phyloP scores from a whole-genome alignment of 176 grass and related monocot genomes.

The Cenchrus purpureus region DNA sequence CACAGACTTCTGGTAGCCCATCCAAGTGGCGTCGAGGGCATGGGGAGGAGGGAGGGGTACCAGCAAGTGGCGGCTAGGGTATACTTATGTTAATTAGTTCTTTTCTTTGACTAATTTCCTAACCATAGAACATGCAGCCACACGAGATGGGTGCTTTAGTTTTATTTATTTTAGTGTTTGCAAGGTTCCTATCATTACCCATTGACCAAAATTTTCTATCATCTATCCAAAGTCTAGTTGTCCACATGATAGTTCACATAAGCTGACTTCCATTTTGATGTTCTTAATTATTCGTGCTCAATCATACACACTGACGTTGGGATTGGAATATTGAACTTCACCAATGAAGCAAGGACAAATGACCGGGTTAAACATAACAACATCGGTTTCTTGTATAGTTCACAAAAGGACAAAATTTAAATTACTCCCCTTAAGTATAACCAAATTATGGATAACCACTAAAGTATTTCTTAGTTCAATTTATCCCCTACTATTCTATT shows the following conservation, averaged over 20 bases:
- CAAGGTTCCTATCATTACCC: neutral
- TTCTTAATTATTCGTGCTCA: neutral
- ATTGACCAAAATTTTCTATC: constrained; percentile 1
- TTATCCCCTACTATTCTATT: no score
- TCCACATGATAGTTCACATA: neutral
- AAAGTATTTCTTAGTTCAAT: no score
- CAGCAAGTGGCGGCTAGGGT: no score
- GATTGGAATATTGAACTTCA: neutral
- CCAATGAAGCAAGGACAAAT: neutral
- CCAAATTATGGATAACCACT: no score
- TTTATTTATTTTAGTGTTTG: neutral
- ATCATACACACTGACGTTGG: neutral
- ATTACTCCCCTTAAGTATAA: no score
- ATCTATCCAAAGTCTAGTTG: neutral
- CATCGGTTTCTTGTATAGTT: neutral
- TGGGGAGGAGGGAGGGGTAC: no score
- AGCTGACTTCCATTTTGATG: constrained; percentile 5
- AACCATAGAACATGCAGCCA: neutral
- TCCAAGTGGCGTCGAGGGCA: no score
- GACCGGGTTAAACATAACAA: no score
- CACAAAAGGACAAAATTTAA: neutral
- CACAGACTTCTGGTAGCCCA: no score
- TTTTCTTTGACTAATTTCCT: neutral
- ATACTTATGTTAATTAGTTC: neutral
- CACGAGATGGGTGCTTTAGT: neutral